A percentile compares a stretch with the other conserved stretches of the same genome.
These are phyloP conservation scores for Piper longum DNA, from an alignment of 164 flowering plant species.

Conservation along the genomic window DNA sequence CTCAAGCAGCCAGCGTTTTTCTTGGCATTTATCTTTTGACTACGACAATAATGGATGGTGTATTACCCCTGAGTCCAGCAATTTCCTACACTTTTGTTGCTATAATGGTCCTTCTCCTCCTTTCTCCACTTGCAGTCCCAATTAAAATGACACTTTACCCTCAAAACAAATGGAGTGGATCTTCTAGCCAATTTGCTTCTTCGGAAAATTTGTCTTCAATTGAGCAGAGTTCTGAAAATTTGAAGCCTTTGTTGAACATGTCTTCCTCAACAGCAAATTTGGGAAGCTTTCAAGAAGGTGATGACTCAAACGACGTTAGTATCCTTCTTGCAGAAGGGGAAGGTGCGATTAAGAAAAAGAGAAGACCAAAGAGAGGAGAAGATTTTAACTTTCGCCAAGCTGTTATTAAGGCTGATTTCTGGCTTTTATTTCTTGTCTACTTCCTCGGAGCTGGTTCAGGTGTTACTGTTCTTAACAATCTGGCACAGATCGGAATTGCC, in stretches of 20 bases:
- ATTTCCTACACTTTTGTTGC: conserved; percentile 33
- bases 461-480: conserved; percentile 82
- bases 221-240: conserved; percentile 18
- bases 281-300: conserved; percentile 37
- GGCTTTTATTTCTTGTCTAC: conserved; percentile 80
- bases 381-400: conserved; percentile 69
- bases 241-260: conserved; percentile 38
- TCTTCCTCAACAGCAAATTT: conserved; percentile 40
- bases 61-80: conserved; percentile 23
- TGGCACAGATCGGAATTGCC: conserved; percentile 84
- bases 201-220: conserved; percentile 17
- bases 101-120: conserved; percentile 53
- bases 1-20: conserved; percentile 44
- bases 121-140: conserved; percentile 82
- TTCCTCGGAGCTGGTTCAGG: conserved; percentile 84
- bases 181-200: conserved; percentile 18
- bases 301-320: conserved; percentile 43
- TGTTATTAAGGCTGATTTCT: conserved; percentile 77
- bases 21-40: conserved; percentile 65
- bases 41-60: conserved; percentile 36
- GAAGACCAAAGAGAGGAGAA: conserved; percentile 74
- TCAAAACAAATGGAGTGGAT: conserved; percentile 16
- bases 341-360: conserved; percentile 79
- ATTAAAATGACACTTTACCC: conserved; percentile 70
- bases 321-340: conserved; percentile 84